A percentile compares a stretch with the other conserved stretches of the same genome.
Evolutionary conservation across 768 basidiomycete species (phyloP).

Genomic region (Dacryopinax primogenitus): DNA sequence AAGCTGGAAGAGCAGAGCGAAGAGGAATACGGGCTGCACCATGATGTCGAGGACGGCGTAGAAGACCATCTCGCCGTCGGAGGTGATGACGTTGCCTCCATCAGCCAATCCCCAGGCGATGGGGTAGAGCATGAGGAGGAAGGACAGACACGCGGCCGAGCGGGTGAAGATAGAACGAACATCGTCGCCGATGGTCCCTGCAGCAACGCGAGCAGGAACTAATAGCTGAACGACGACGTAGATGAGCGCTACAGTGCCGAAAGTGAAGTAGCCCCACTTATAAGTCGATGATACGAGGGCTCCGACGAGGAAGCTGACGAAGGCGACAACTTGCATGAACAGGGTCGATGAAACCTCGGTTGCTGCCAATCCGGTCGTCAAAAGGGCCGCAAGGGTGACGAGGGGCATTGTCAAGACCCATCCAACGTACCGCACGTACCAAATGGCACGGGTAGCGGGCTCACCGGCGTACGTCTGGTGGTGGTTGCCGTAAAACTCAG

Average conservation of each 20-base stretch:
- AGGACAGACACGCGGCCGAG: constrained; percentile 36
- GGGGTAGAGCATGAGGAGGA: constrained; percentile 47
- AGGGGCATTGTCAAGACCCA: constrained; percentile 47
- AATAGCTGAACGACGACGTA: constrained; percentile 32
- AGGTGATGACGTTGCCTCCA: constrained; percentile 39
- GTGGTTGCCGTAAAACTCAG: constrained; percentile 31
- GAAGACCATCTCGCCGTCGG: constrained; percentile 42
- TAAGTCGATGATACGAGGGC: constrained; percentile 39
- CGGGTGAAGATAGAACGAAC: constrained; percentile 24
- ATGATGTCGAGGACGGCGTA: constrained; percentile 36
- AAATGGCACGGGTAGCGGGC: constrained; percentile 30
- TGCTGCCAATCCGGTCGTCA: constrained; percentile 38
- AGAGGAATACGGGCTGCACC: constrained; percentile 22
- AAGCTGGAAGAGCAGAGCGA: constrained; percentile 25
- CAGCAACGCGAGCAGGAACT: constrained; percentile 20
- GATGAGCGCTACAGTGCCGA: constrained; percentile 37
- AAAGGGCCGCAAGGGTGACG: constrained; percentile 36
- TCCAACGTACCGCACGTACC: constrained; percentile 42
- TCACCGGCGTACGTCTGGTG: constrained; percentile 16
- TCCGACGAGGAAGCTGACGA: constrained; percentile 34
- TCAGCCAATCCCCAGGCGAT: constrained; percentile 46
- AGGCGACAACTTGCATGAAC: constrained; percentile 39
- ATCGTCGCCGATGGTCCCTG: constrained; percentile 22
- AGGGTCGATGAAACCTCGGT: constrained; percentile 36
- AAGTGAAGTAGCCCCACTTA: constrained; percentile 42